Evolutionary conservation across 2,329 filamentous ascomycete genomes (phyloP), one percentile per base, ranked within the genome.

Genomic region (Pyrenophora seminiperda): DNA sequence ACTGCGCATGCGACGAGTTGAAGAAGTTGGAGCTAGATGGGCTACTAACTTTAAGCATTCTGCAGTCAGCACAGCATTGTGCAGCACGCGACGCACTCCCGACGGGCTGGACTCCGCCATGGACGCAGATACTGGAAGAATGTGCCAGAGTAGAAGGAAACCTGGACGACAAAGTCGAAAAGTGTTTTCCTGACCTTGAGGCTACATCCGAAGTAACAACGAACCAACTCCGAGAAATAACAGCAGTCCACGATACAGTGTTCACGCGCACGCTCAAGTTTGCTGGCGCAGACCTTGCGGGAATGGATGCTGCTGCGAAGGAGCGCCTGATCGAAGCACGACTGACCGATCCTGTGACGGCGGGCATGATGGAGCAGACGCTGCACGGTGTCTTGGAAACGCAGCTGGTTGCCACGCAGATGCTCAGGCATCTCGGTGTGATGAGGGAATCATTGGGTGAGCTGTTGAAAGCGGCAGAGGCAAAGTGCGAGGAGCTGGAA

Each of bases 11-110:
- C 5, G 41, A 32, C 15, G 20, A 43, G 5, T 18, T 65, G 36
- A 41, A 30, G 9, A 37, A 43, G 15, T 47, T 41, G 22, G 37
- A 27, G 1, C 10, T 63, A 18, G 18, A 41, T 2, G 61, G 56
- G 0, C 5, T 62, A 33, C 58, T 57, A 15, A 22, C 50, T 6
- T 31, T 64, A 20, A 45, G 52, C 7, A 33, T 53, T 4, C 47
- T 51, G 4, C 63, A 60, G 37, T 45, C 54, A 13, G 57, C 54
- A 14, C 62, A 60, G 41, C 58, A 60, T 11, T 48, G 34, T 27
- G 47, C 33, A 0, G 39, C 30, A 5, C 17, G 33, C 17, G 37
- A 48, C 13, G 11, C 14, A 29, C 14, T 13, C 17, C 40, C n/a
- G 24, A 39, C 13, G 4, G 29, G 4, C 31, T 32, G 5, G 15